Evolutionary conservation across 202 grass and related monocot species (phyloP), one percentile per base, ranked within the genome.

Genomic region (Carex arenaria): DNA sequence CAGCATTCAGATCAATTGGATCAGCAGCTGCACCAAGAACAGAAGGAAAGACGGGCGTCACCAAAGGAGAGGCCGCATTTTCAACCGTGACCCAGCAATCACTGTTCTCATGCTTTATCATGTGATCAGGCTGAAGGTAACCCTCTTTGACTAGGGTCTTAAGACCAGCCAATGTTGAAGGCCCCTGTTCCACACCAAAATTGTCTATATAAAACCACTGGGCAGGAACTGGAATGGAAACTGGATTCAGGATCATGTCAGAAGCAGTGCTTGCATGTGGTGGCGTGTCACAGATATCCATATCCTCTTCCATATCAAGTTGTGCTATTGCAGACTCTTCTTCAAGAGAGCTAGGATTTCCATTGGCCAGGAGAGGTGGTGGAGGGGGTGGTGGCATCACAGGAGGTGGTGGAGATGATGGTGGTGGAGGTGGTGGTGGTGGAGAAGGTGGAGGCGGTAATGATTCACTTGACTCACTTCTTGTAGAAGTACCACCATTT

Each of bases 221-320:
- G 30, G 88, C 93, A 6, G 78, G 54, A 79, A 89, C 84, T 42
- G 56, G 79, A 85, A 83, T 31, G 15, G 82, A 84, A 67, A 86
- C 89, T 3, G 23, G 80, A 57, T 47, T 67, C 14, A 13, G 64
- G 64, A 36, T 80, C 54, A 83, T 64, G 67, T 89, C 83, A 75
- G 91, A 86, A 83, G 83, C 79, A 43, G 57, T n/a, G 70, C 67
- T 90, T 51, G 51, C 85, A 81, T 95, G 96, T 45, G 93, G 96
- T 67, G 96, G 96, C 8, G 96, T 99, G 81, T 99, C 93, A 7
- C 93, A 95, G 68, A 99, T 99, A 86, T 99, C 96, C 96, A 99
- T 99, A 82, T 99, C 96, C 89, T 95, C 96, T 89, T 95, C 93
- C 96, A 99, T 99, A 43, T 57, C 80, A 69, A 69, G 2, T 51